Evolutionary conservation across 495 filamentous ascomycete genomes (phyloP), one percentile per base, ranked within the genome.

Genomic region (Podospora sp.): DNA sequence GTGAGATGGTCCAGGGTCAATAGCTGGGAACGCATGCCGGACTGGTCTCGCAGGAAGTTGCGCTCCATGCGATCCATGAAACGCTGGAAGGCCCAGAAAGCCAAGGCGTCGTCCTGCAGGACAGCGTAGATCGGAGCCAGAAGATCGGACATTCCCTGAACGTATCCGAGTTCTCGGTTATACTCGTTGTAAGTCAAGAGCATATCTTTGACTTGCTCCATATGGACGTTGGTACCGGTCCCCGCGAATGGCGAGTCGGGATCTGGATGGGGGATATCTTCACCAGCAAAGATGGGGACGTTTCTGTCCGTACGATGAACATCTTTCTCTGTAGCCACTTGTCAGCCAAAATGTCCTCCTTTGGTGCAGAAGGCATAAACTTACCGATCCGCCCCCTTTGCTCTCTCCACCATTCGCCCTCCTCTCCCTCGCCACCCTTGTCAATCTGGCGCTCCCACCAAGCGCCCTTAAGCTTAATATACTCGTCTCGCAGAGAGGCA

Each of bases 121-220:
- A 99, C 92, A 1, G 95, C 94, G 72, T 99, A 99, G 51, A 99
- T 92, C 7, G 95, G 95, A 0, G 96, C 93, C 2, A 99, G 88
- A 0, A 99, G 87, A 76, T 99, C 95, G 33, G 92, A 96, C 95
- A 99, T 99, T 59, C 95, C 95, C 82, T 99, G 95, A 2, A 99
- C 95, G 72, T 99, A 99, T 29, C 95, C 95, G 0, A 98, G 82
- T 52, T 93, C 90, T 33, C 86, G 89, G 81, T 97, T 98, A 74
- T 93, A 95, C 74, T 99, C 96, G 75, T 98, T 97, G 76, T 99
- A 99, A 0, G 95, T 98, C 14, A 99, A 81, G 4, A 99, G 89
- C 93, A 99, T 97, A 72, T 99, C 95, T 78, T 99, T 99, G 87
- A 98, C 89, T 76, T 99, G 95, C 73, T 99, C 95, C 67, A 99